phyloP scores from a whole-genome alignment of 139 green algal species.

The Astrephomene gubernaculifera region DNA sequence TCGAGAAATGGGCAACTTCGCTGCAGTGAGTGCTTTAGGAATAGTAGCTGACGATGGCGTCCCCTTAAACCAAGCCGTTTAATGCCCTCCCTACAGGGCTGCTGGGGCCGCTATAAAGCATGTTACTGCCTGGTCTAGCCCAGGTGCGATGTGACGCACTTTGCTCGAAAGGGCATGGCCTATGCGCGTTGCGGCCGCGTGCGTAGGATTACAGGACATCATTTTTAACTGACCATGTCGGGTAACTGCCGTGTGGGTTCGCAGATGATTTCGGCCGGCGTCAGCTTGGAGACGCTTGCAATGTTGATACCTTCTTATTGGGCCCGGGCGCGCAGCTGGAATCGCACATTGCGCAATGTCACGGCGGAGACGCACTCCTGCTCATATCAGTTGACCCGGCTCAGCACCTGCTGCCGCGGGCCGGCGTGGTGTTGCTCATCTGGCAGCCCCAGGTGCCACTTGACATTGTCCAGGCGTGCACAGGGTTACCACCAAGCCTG shows the following conservation, averaged over 20 bases:
- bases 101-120: not conserved
- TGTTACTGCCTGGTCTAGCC: not conserved
- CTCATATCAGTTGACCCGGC: not conserved
- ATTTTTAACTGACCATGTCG: too few species aligned
- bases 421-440: slow-evolving; percentile 19
- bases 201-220: too few species aligned
- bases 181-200: too few species aligned
- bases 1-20: slow-evolving; percentile 19
- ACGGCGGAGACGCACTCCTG: slow-evolving; percentile 1
- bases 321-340: not conserved
- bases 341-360: not conserved
- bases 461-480: slow-evolving; percentile 2
- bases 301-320: slow-evolving; percentile 23
- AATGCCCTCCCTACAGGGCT: not conserved
- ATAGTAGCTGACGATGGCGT: not conserved
- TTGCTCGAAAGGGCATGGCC: too few species aligned
- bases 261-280: not conserved
- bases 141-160: slow-evolving; percentile 12
- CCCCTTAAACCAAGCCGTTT: not conserved
- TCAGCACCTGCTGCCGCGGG: not conserved
- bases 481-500: not conserved
- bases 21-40: slow-evolving; percentile 27
- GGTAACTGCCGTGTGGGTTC: not conserved
- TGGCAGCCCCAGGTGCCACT: slow-evolving; percentile 39
- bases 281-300: not conserved